Conservation (phyloP, 768 basidiomycete genomes). For the Tulasnella sp. region DNA sequence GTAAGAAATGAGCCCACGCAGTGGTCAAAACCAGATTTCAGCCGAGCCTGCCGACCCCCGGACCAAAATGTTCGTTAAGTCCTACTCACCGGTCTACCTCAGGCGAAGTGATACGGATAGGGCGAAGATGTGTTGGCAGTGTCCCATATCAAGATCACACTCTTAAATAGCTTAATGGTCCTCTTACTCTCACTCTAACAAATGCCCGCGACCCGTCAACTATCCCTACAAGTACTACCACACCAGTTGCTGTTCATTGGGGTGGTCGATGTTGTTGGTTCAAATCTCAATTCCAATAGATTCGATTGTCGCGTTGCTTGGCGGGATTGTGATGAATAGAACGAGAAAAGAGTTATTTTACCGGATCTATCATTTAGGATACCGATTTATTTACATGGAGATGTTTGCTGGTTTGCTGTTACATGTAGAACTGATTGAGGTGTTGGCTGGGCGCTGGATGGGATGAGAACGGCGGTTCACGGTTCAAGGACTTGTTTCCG, state of each 20-base stretch:
- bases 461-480: neutral
- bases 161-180: too few species aligned
- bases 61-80: neutral
- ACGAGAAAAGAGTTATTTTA: too few species aligned
- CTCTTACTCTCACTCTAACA: too few species aligned
- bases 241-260: neutral
- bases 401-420: neutral
- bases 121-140: too few species aligned
- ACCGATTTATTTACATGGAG: neutral
- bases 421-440: neutral
- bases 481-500: neutral
- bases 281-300: too few species aligned
- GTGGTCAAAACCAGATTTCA: neutral
- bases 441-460: neutral
- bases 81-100: neutral
- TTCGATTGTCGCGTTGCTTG: neutral
- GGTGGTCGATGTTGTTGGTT: neutral
- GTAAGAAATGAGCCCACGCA: neutral
- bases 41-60: neutral
- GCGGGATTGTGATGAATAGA: too few species aligned
- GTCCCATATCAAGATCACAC: too few species aligned
- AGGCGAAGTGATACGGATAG: too few species aligned
- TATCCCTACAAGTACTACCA: neutral
- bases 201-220: too few species aligned
- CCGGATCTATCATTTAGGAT: neutral